phyloP scores from a whole-genome alignment of 306 rosid species.

The Begonia peltatifolia region DNA sequence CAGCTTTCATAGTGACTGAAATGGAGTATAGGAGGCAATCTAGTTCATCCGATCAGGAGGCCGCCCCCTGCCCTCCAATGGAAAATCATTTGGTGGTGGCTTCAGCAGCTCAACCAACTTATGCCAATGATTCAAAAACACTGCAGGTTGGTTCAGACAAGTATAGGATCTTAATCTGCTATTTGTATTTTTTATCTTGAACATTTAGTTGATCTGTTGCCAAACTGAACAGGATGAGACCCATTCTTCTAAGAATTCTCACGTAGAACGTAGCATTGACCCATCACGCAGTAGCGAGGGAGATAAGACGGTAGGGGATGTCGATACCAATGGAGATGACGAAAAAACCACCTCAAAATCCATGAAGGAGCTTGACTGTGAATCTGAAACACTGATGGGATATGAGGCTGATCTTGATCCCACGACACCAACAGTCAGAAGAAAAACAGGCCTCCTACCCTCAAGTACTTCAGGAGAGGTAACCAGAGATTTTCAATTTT shows the following conservation, averaged over 20 bases:
- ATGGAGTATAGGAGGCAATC: neutral
- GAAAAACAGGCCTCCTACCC: too few species aligned
- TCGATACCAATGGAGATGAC: neutral
- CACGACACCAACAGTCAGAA: too few species aligned
- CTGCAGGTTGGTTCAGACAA: neutral
- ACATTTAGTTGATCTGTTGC: neutral
- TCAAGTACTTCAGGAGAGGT: too few species aligned
- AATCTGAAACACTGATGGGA: too few species aligned
- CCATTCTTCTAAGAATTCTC: neutral
- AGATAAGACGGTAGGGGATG: neutral
- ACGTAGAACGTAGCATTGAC: neutral
- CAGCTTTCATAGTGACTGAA: conserved; percentile 2
- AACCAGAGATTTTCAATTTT: too few species aligned
- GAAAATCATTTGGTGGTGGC: neutral
- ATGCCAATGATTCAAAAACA: neutral
- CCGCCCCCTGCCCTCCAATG: neutral
- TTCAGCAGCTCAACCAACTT: neutral
- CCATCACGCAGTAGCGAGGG: neutral
- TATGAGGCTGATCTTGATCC: too few species aligned
- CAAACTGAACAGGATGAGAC: neutral
- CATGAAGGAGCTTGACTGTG: too few species aligned
- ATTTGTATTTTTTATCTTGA: neutral
- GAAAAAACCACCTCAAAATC: too few species aligned
- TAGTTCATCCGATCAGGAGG: neutral
- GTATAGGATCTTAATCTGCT: neutral